Base-by-base conservation (phyloP, 1,284 basidiomycete species). In the Volvariella volvacea region DNA sequence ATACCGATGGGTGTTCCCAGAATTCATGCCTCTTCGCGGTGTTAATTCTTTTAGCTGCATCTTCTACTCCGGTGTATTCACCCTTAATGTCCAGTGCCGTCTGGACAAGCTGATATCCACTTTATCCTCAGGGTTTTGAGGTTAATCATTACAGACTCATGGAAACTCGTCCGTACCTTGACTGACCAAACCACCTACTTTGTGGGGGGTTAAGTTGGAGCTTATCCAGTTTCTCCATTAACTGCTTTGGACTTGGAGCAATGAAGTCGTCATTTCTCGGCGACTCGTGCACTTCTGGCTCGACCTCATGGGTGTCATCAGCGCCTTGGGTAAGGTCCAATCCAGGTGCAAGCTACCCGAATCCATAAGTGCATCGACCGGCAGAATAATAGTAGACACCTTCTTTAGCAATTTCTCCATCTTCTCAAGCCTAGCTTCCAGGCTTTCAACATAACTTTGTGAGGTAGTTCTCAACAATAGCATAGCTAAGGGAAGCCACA, bases 401-500 rank as follows among this genome's bases (percentile, higher is more conserved):
- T 76, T 76, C 49, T 68, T 68, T 22, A 88, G 60, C 1, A 89
- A 63, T 39, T 64, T 70, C 63, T 89, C 85, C 75, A 88, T 79
- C 55, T 82, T 80, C 47, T 80, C 78, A 16, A 88, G 69, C 4
- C 86, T 70, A 31, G 70, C 74, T 62, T 89, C 86, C 9, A 90
- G 66, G 34, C 76, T 77, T 56, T 88, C 84, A 28, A 88, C 75
- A 64, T 86, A 85, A 39, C 79, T 82, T 52, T 16, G 8, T 15
- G 38, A 16, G 32, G 30, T n/a, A 43, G 32, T 41, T 19, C 7
- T 15, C 36, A 38, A 34, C 33, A 38, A 22, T 8, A 40, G 2
- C 25, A 16, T 33, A 2, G 10, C 17, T 20, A 22, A 16, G 8
- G 31, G 17, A 28, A 40, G 28, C 31, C 7, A 37, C 28, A n/a